These are phyloP conservation scores for Pyrus betulifolia DNA, from an alignment of 306 rosid genomes.

Conservation along the genomic window DNA sequence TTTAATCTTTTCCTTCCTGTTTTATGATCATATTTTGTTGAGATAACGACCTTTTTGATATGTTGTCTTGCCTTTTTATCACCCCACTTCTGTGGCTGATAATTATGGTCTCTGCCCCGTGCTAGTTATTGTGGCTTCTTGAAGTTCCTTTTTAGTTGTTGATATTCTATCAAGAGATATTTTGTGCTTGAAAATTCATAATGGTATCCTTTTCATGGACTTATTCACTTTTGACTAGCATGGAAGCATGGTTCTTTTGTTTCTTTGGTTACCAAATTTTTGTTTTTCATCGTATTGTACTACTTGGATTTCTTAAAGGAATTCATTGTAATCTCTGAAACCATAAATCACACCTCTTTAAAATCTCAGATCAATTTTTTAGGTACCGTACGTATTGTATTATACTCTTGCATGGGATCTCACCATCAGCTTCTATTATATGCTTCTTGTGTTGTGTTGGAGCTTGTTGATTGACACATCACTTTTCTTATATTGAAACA, in stretches of 20 bases:
- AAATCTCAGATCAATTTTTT: neutral
- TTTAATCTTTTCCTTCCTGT: neutral
- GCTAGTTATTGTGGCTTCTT: neutral
- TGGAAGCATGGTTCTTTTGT: neutral
- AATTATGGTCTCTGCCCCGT: neutral
- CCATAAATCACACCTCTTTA: neutral
- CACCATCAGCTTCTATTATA: neutral
- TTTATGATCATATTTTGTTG: neutral
- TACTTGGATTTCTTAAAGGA: neutral
- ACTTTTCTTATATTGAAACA: conserved; percentile 25
- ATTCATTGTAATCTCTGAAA: neutral
- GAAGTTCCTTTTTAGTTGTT: neutral
- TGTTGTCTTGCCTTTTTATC: neutral
- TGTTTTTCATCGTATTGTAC: neutral
- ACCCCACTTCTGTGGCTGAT: neutral
- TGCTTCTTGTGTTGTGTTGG: neutral
- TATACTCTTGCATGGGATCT: neutral
- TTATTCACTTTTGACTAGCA: neutral
- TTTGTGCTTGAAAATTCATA: neutral
- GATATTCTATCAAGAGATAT: neutral
- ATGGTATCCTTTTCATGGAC: neutral
- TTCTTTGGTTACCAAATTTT: neutral
- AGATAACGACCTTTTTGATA: neutral
- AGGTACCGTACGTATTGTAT: neutral
- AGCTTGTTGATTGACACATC: conserved; percentile 1